phyloP scores from a whole-genome alignment of 768 basidiomycete species.

The Cubamyces lactineus region DNA sequence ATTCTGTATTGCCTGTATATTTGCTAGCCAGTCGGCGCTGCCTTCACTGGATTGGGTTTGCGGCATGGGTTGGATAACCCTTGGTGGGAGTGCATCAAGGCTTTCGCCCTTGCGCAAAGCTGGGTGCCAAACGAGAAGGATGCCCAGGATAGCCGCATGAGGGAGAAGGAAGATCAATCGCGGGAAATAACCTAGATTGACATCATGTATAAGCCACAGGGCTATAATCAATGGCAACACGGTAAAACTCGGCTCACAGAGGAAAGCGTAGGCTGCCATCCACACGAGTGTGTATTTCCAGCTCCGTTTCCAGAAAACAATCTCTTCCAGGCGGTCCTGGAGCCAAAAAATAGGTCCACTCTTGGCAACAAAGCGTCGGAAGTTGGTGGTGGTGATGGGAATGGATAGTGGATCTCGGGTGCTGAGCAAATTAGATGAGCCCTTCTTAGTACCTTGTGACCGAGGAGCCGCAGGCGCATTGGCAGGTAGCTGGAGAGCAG shows the following conservation, averaged over 20 bases:
- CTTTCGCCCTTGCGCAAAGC: conserved; percentile 28
- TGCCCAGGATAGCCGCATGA: conserved; percentile 58
- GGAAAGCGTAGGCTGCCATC: conserved; percentile 76
- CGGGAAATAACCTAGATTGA: conserved; percentile 70
- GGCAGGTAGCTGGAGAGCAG: conserved; percentile 25
- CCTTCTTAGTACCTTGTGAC: conserved; percentile 24
- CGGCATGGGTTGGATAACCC: conserved; percentile 15
- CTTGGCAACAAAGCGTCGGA: conserved; percentile 76
- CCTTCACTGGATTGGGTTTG: conserved; percentile 56
- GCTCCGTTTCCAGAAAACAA: conserved; percentile 79
- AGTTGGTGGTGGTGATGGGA: conserved; percentile 77
- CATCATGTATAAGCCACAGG: background rate
- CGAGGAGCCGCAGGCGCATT: conserved; percentile 27
- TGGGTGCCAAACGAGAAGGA: conserved; percentile 72
- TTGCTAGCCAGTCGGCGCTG: conserved; percentile 81
- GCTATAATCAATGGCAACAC: conserved; percentile 33
- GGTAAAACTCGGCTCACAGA: conserved; percentile 52
- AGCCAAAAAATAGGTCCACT: conserved; percentile 87
- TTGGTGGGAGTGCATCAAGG: conserved; percentile 34
- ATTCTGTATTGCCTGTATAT: conserved; percentile 89
- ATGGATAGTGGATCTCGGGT: conserved; percentile 74
- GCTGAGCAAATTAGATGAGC: conserved; percentile 48
- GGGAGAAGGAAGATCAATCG: conserved; percentile 72
- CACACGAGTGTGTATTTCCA: conserved; percentile 74
- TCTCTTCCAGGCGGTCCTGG: conserved; percentile 85